These are phyloP conservation scores for Fusarium staphyleae DNA, from an alignment of 2,329 filamentous ascomycete genomes.

Conservation along the genomic window DNA sequence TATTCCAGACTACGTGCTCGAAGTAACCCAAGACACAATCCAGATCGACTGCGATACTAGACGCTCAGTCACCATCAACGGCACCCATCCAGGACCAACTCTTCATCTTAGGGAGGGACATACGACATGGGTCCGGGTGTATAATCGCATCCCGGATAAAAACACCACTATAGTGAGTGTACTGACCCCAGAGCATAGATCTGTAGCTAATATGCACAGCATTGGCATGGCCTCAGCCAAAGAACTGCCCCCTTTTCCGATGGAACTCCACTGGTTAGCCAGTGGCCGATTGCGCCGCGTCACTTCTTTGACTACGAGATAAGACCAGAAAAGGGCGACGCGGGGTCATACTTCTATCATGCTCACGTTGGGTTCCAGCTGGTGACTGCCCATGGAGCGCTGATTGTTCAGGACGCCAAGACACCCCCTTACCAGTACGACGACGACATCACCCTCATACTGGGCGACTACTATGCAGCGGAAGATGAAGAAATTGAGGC, in stretches of 20 bases:
- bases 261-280: conserved; percentile 64
- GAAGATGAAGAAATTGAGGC: conserved; percentile 59
- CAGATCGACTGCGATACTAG: conserved; percentile 18
- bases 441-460: conserved; percentile 59
- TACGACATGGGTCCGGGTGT: conserved; percentile 28
- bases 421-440: conserved; percentile 68
- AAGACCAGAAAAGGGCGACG: conserved; percentile 57
- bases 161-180: conserved; percentile 29
- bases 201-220: conserved; percentile 49
- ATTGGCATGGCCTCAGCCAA: conserved; percentile 72
- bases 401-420: conserved; percentile 55
- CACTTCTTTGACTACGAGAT: conserved; percentile 75
- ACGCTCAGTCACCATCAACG: conserved; percentile 14
- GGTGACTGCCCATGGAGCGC: conserved; percentile 60
- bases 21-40: conserved; percentile 14
- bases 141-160: conserved; percentile 10
- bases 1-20: conserved; percentile 20
- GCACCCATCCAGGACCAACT: conserved; percentile 14
- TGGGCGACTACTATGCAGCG: conserved; percentile 65
- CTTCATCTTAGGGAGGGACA: conserved; percentile 17
- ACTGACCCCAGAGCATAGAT: rapidly evolving
- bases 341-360: conserved; percentile 73
- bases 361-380: conserved; percentile 71
- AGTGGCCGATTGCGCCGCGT: conserved; percentile 69
- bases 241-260: conserved; percentile 69